Conservation (phyloP, 495 filamentous ascomycete genomes). For the Lophium mytilinum region DNA sequence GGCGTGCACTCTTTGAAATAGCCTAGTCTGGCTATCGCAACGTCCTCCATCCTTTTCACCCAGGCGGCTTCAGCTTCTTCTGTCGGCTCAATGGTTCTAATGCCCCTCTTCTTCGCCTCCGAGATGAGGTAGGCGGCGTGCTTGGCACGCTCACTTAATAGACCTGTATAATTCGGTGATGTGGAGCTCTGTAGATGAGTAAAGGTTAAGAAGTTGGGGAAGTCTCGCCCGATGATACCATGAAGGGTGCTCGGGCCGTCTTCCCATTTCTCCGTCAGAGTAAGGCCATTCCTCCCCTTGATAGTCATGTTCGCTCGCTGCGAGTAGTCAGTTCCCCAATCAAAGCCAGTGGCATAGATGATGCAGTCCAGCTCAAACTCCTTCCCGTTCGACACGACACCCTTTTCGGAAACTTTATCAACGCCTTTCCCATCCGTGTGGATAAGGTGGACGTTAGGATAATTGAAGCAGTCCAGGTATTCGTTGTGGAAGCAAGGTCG, state of each 20-base stretch:
- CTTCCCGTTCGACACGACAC: constrained; percentile 14
- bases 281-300: constrained; percentile 3
- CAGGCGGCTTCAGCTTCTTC: constrained; percentile 12
- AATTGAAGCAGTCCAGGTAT: constrained; percentile 18
- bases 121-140: constrained; percentile 16
- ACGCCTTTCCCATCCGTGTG: constrained; percentile 17
- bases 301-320: constrained; percentile 13
- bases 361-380: constrained; percentile 18
- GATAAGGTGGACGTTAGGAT: constrained; percentile 13
- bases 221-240: background rate
- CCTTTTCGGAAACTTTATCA: constrained; percentile 10
- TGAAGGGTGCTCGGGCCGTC: constrained; percentile 9
- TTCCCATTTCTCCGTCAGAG: constrained; percentile 6
- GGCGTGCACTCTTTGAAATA: constrained; percentile 19
- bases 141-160: background rate
- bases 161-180: too few species aligned
- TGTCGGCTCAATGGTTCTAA: constrained; percentile 6
- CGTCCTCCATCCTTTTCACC: constrained; percentile 5
- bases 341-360: constrained; percentile 19
- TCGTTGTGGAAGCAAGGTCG: constrained; percentile 22
- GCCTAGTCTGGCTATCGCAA: background rate
- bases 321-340: constrained; percentile 6
- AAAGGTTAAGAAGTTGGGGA: constrained; percentile 9
- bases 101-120: background rate
- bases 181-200: too few species aligned